Conservation (phyloP, 306 rosid genomes). For the Sesbania bispinosa region DNA sequence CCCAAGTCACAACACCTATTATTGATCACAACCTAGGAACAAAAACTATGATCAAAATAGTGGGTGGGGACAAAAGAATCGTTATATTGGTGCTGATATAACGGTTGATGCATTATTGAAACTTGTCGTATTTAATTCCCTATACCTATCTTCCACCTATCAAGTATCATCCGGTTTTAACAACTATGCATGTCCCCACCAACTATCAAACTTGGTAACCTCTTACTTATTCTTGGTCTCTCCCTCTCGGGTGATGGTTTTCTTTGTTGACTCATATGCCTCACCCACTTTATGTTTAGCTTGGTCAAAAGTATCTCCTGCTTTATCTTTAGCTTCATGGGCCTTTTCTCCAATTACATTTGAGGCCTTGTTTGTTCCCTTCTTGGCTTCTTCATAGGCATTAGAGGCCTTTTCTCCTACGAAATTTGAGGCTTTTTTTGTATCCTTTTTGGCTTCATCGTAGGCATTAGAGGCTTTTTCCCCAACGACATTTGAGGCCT, state of each 20-base stretch:
- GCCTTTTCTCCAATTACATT: neutral
- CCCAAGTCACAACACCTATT: too few species aligned
- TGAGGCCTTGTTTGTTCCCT: neutral
- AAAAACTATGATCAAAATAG: too few species aligned
- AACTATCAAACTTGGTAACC: neutral
- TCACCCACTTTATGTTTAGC: slow-evolving; percentile 26
- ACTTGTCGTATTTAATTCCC: neutral
- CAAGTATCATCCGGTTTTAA: neutral
- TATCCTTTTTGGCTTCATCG: too few species aligned
- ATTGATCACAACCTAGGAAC: too few species aligned
- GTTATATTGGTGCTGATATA: neutral
- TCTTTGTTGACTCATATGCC: slow-evolving; percentile 16
- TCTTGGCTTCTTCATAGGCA: slow-evolving; percentile 6
- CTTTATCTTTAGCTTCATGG: slow-evolving; percentile 11
- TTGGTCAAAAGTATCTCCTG: neutral
- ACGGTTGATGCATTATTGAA: neutral
- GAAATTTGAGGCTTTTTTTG: too few species aligned
- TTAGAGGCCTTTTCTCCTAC: too few species aligned
- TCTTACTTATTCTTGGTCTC: slow-evolving; percentile 24
- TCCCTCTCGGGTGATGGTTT: neutral
- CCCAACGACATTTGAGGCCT: too few species aligned
- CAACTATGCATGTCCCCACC: neutral
- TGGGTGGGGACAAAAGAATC: neutral
- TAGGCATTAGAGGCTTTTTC: too few species aligned
- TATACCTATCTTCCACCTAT: neutral